phyloP scores from a whole-genome alignment of 2,329 filamentous ascomycete genomes.

The Diplodia corticola region DNA sequence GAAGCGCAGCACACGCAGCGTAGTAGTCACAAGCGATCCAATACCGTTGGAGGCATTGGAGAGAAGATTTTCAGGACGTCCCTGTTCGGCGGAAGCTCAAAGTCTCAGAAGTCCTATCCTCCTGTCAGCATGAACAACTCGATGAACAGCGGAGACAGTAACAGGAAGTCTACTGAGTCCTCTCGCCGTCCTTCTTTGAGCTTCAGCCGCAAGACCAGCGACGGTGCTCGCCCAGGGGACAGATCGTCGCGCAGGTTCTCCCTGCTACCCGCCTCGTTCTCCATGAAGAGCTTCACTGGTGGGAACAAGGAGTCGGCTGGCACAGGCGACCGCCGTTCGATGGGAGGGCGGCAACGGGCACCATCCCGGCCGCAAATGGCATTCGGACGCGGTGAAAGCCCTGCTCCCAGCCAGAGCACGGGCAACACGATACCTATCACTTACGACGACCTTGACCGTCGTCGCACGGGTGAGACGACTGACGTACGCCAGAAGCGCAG shows the following conservation, averaged over 20 bases:
- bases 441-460: constrained; percentile 42
- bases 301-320: constrained; percentile 38
- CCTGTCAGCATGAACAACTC: constrained; percentile 86
- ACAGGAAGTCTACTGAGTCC: constrained; percentile 51
- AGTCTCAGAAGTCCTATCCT: constrained; percentile 70
- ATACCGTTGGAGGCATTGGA: constrained; percentile 60
- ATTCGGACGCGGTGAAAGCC: constrained; percentile 46
- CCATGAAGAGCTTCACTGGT: constrained; percentile 44
- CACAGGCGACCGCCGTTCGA: constrained; percentile 32
- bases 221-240: constrained; percentile 35
- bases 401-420: constrained; percentile 49
- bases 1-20: constrained; percentile 49
- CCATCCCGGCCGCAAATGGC: constrained; percentile 38
- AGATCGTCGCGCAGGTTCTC: constrained; percentile 51
- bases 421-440: constrained; percentile 45
- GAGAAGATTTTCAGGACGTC: constrained; percentile 84
- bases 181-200: constrained; percentile 52
- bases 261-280: constrained; percentile 51
- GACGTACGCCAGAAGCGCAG: constrained; percentile 14
- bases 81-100: constrained; percentile 67
- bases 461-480: constrained; percentile 26
- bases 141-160: constrained; percentile 58
- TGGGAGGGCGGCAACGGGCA: constrained; percentile 32
- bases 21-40: constrained; percentile 69
- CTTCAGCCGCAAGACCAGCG: constrained; percentile 50